Conservation (phyloP, 2,329 filamentous ascomycete species). For the Colletotrichum endophyticum region DNA sequence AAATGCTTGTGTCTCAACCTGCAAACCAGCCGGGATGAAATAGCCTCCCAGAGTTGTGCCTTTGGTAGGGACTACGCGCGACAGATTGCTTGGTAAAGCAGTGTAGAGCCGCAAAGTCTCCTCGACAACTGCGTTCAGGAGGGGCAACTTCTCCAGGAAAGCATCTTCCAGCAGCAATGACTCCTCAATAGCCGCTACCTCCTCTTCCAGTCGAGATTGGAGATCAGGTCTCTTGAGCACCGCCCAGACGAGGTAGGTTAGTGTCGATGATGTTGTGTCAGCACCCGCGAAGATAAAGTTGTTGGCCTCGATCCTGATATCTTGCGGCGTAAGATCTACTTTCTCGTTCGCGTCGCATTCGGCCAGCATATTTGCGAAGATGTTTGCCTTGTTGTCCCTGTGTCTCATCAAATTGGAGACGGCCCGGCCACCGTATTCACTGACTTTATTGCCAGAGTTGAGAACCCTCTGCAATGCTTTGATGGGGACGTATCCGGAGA, state of each 20-base stretch:
- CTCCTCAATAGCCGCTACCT: slow-evolving; percentile 27
- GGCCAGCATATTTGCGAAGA: background rate
- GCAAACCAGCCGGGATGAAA: slow-evolving; percentile 41
- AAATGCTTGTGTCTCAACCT: slow-evolving; percentile 47
- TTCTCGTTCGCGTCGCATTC: background rate
- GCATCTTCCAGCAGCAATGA: slow-evolving; percentile 27
- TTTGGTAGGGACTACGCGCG: slow-evolving; percentile 41
- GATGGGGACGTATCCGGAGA: background rate
- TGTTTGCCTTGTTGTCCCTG: background rate
- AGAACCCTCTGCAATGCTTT: background rate
- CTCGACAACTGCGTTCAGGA: slow-evolving; percentile 46
- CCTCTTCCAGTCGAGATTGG: slow-evolving; percentile 33
- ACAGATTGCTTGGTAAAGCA: slow-evolving; percentile 41
- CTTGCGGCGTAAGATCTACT: slow-evolving; percentile 14
- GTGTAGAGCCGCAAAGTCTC: slow-evolving; percentile 50
- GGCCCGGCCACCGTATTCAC: background rate
- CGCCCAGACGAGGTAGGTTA: slow-evolving; percentile 53
- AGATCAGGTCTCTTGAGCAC: slow-evolving; percentile 34
- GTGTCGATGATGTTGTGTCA: slow-evolving; percentile 54
- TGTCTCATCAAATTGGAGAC: background rate
- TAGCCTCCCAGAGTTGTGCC: slow-evolving; percentile 43
- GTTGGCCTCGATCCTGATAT: slow-evolving; percentile 45
- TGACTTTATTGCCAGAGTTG: background rate
- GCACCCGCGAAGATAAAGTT: slow-evolving; percentile 54
- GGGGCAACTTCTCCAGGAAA: slow-evolving; percentile 38